Percentiles rank a stretch among this genome's conserved stretches.
phyloP scores from a whole-genome alignment of 2,329 filamentous ascomycete species.

The Cytospora schulzeri region DNA sequence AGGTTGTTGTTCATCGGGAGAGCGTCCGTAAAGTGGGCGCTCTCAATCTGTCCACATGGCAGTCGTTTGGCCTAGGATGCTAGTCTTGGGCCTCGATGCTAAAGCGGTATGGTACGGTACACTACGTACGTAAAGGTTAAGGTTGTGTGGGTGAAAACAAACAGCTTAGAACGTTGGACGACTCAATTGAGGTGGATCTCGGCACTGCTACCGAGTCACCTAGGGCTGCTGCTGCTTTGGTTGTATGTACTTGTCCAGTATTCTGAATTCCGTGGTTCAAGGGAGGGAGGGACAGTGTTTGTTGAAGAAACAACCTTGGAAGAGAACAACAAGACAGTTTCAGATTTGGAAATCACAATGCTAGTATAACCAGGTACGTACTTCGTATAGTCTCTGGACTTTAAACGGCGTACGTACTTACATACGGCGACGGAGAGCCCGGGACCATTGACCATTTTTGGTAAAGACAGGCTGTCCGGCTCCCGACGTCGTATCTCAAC shows the following conservation, averaged over 20 bases:
- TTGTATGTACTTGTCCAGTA: neutral
- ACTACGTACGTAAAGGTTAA: neutral
- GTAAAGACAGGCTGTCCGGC: neutral
- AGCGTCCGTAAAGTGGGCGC: slow-evolving; percentile 19
- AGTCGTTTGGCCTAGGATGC: slow-evolving; percentile 14
- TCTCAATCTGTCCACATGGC: slow-evolving; percentile 27
- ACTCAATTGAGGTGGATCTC: slow-evolving; percentile 12
- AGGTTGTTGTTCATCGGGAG: slow-evolving; percentile 28
- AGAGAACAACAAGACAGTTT: slow-evolving; percentile 15
- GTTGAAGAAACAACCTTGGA: no score
- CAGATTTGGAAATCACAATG: neutral
- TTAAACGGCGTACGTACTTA: neutral
- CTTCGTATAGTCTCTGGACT: neutral
- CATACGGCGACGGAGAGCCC: neutral
- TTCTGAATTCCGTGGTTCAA: neutral
- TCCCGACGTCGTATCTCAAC: neutral
- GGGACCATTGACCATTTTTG: neutral
- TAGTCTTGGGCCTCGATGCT: slow-evolving; percentile 15
- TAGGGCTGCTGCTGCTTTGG: neutral
- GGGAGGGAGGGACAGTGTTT: neutral
- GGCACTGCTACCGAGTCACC: neutral
- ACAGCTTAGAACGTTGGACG: slow-evolving; percentile 8
- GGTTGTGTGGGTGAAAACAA: slow-evolving; percentile 6
- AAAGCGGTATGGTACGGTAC: slow-evolving; percentile 1
- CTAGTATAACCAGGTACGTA: neutral